Evolutionary conservation across 2,329 filamentous ascomycete species (phyloP), one percentile per base, ranked within the genome.

Genomic region (Emergomyces pasteurianus): DNA sequence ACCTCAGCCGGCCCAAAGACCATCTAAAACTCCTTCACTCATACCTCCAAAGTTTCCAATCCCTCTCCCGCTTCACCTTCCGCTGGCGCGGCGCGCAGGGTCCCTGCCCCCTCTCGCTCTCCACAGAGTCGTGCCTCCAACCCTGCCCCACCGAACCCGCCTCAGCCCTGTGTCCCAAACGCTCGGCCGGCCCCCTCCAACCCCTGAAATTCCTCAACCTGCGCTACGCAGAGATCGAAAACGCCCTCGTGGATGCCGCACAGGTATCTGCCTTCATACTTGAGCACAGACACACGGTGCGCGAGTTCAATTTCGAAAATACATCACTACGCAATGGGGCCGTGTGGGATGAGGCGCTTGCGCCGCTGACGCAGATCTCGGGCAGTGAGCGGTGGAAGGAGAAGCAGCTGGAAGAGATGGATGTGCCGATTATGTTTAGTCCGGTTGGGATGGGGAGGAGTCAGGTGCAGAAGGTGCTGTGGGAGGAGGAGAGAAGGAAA

Each of bases 1-100:
- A 21, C 16, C 16, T 9, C 14, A 53, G 12, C 26, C 26, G 28
- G 1, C 83, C 86, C 21, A 77, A 82, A 38, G 84, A 90, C 73
- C 88, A 89, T 71, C 81, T 86, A 60, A 90, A 90, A 74, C 84
- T 94, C 68, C 82, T 95, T 1, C 87, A 94, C 67, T 86, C 89
- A 67, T 95, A 91, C 71, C 80, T 95, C 64, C 83, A 87, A 60
- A 80, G 78, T 65, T 89, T 95, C 70, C 77, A 80, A 5, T 79
- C 75, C 38, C 78, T 94, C 1, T 86, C 87, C 64, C 86, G 86
- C 71, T 80, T 95, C 61, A 81, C 81, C 61, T 95, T 95, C 74
- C 82, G 83, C 61, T 95, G 91, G 90, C 78, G 86, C 63, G 87
- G 88, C 46, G 76, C 76, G 52, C 86, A 85, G 70, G 89, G 90